Conservation (phyloP, 2,329 filamentous ascomycete species). For the Hyphodiscus sp. region DNA sequence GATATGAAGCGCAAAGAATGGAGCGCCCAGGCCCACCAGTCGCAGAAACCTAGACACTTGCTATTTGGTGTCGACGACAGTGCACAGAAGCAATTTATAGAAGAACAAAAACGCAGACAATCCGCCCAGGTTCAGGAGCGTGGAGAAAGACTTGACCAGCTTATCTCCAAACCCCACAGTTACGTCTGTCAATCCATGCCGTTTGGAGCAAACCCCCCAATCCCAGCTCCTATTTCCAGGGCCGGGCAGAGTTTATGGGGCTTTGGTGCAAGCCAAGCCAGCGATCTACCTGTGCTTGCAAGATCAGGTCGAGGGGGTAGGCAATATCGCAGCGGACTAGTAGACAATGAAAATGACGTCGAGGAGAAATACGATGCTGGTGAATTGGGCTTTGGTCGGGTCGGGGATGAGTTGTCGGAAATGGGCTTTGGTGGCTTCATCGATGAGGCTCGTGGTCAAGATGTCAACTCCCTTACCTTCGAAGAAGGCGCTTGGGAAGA, state of each 20-base stretch:
- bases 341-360: not conserved
- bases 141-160: not conserved
- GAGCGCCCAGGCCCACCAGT: not conserved
- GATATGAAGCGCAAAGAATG: not conserved
- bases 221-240: too few species aligned
- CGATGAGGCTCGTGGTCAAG: not conserved
- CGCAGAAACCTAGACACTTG: not conserved
- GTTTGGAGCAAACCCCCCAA: too few species aligned
- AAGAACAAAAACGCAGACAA: not conserved
- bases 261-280: too few species aligned
- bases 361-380: not conserved
- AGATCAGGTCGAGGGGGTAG: not conserved
- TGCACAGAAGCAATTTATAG: not conserved
- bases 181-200: too few species aligned
- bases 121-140: not conserved
- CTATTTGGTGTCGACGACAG: not conserved
- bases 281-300: too few species aligned
- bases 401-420: conserved; percentile 3
- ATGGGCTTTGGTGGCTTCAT: conserved; percentile 8
- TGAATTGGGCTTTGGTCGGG: not conserved
- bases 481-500: conserved; percentile 52
- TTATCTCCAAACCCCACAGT: not conserved
- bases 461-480: conserved; percentile 32
- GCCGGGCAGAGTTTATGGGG: too few species aligned
- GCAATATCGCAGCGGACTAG: not conserved